A percentile compares a stretch with the other conserved stretches of the same genome.
Conservation (phyloP, 2,329 filamentous ascomycete genomes). For the Fusarium xyrophilum region DNA sequence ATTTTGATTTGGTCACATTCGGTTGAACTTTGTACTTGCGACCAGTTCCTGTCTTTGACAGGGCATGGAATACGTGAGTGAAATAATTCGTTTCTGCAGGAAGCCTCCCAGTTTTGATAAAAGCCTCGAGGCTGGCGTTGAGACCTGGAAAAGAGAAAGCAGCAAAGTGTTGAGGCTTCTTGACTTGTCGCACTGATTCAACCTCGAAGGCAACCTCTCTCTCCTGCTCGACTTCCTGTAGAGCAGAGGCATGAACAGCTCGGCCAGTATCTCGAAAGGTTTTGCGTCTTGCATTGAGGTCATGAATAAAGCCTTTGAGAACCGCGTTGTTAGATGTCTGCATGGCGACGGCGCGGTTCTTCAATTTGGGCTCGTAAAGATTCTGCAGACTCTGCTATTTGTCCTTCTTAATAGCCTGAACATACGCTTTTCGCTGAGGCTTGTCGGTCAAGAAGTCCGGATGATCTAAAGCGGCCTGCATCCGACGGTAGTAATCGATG, state of each 20-base stretch:
- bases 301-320: slow-evolving; percentile 29
- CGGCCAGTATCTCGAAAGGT: slow-evolving; percentile 37
- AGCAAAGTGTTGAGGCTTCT: slow-evolving; percentile 53
- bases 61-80: slow-evolving; percentile 49
- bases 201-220: slow-evolving; percentile 65
- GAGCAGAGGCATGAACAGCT: slow-evolving; percentile 55
- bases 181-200: slow-evolving; percentile 62
- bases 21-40: slow-evolving; percentile 44
- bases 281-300: slow-evolving; percentile 33
- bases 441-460: slow-evolving; percentile 51
- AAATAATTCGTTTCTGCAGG: slow-evolving; percentile 43
- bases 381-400: slow-evolving; percentile 65
- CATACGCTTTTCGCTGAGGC: slow-evolving; percentile 45
- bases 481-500: slow-evolving; percentile 63
- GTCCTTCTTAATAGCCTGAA: slow-evolving; percentile 50
- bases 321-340: slow-evolving; percentile 19
- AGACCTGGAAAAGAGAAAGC: slow-evolving; percentile 55
- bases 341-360: slow-evolving; percentile 11
- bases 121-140: slow-evolving; percentile 55
- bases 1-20: slow-evolving; percentile 27
- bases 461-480: slow-evolving; percentile 55
- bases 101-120: slow-evolving; percentile 56
- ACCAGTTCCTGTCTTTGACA: slow-evolving; percentile 45
- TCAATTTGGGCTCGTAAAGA: slow-evolving; percentile 57
- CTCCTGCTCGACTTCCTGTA: slow-evolving; percentile 67